Evolutionary conservation across 2,329 filamentous ascomycete species (phyloP), one percentile per base, ranked within the genome.

Genomic region (Aquanectria penicillioides): DNA sequence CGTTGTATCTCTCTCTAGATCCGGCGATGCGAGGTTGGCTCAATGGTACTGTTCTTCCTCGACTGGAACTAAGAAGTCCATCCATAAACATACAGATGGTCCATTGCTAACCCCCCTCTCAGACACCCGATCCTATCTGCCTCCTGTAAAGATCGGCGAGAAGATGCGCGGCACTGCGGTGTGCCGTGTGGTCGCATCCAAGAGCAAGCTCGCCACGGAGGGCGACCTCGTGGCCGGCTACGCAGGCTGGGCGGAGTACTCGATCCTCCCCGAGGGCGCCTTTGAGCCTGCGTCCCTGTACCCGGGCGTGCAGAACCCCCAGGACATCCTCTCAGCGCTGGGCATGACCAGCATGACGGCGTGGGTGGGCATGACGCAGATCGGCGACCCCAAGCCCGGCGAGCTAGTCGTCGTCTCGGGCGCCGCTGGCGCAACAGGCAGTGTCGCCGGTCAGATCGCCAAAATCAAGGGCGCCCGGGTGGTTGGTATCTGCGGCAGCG

Each of bases 391-490:
- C 34, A 86, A 89, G 73, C 74, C 83, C 3, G 90, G 90, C 5
- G 89, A 94, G 63, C 87, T 89, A 4, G 90, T 94, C 1, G 89
- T 94, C 7, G 89, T 94, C 0, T 90, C 87, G 8, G 91, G 90
- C 6, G 91, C 91, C 2, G 91, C 91, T 0, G 91, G 91, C 2
- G 91, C 91, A 0, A 94, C 91, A 0, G 91, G 91, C 1, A 89
- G 85, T 69, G 85, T 94, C 1, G 91, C 86, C 0, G 90, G 89
- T 0, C 91, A 94, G 76, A 92, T 94, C 65, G 89, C 90, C 15
- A 93, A 92, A 79, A 77, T 92, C 50, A 86, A 87, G 74, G 91
- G 89, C 11, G 77, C 77, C 43, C 66, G 81, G 3, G 86, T 92
- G 11, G 74, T 90, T 18, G 89, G 89, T 6, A 80, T 92, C 61